These are phyloP conservation scores for Fraxinus sp. DNA, from an alignment of 305 asterid species.

Conservation along the genomic window DNA sequence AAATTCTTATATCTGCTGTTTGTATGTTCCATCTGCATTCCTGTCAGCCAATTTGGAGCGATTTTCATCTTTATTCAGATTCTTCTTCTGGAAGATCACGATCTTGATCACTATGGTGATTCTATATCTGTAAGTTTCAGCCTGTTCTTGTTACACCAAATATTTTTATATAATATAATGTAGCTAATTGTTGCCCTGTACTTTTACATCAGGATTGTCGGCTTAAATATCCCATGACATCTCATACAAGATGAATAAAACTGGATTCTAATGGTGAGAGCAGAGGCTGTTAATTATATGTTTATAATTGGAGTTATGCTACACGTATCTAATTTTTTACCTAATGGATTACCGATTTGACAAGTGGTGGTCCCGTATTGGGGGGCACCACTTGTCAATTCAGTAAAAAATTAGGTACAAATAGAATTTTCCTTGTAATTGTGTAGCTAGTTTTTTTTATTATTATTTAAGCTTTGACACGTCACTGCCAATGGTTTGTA, in stretches of 20 bases:
- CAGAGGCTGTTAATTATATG: neutral
- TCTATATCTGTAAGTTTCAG: constrained; percentile 43
- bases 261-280: constrained; percentile 51
- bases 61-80: constrained; percentile 24
- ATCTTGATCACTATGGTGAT: constrained; percentile 21
- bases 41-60: neutral
- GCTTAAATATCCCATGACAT: constrained; percentile 26
- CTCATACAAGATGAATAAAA: constrained; percentile 25
- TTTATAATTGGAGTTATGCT: neutral
- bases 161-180: neutral
- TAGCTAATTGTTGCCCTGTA: constrained; percentile 16
- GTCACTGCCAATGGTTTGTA: neutral
- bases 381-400: too few relatives aligned
- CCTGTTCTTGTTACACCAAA: constrained; percentile 20
- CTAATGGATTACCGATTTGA: too few relatives aligned
- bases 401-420: too few relatives aligned
- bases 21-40: neutral
- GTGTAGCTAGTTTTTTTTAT: neutral
- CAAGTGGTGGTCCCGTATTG: too few relatives aligned
- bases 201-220: constrained; percentile 32
- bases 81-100: constrained; percentile 37
- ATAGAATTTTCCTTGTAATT: too few relatives aligned
- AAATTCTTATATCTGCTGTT: constrained; percentile 1
- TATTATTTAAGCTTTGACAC: neutral
- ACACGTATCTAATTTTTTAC: too few relatives aligned